phyloP scores from a whole-genome alignment of 2,329 filamentous ascomycete species.

The Nectriaceae sp. region DNA sequence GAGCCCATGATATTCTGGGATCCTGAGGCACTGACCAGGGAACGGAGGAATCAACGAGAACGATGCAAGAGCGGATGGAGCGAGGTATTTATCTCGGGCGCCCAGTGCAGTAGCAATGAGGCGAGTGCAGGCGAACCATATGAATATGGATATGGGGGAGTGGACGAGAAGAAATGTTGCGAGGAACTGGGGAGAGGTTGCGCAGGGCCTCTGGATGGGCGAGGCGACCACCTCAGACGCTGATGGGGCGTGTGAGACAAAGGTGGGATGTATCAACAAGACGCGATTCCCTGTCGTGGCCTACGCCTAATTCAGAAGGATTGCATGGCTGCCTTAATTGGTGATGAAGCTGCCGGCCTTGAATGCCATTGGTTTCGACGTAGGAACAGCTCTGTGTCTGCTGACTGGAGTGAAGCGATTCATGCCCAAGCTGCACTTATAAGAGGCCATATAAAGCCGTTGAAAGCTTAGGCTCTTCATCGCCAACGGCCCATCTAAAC shows the following conservation, averaged over 20 bases:
- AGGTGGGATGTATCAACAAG: conserved; percentile 13
- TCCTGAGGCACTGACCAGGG: conserved; percentile 12
- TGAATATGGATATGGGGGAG: too few species aligned
- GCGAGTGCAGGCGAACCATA: conserved; percentile 24
- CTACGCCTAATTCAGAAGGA: neutral
- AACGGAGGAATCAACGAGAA: conserved; percentile 4
- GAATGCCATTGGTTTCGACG: neutral
- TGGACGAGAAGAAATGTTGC: conserved; percentile 25
- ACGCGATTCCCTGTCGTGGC: conserved; percentile 15
- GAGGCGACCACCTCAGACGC: conserved; percentile 7
- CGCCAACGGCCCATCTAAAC: neutral
- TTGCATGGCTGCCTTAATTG: conserved; percentile 9
- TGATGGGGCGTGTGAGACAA: conserved; percentile 23
- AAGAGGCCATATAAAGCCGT: neutral
- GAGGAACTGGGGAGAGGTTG: conserved; percentile 15
- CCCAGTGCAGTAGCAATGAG: conserved; percentile 2
- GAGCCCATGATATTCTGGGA: conserved; percentile 12
- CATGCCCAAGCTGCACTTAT: neutral
- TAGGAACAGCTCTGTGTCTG: neutral
- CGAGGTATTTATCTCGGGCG: conserved; percentile 21
- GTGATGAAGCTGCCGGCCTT: too few species aligned
- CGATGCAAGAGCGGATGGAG: conserved; percentile 4
- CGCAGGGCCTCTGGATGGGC: conserved; percentile 21
- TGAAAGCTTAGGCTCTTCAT: neutral
- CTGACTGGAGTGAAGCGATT: neutral